Evolutionary conservation across 192 early-diverging fungal species (phyloP), one percentile per base, ranked within the genome.

Genomic region (Coemansia sp.): DNA sequence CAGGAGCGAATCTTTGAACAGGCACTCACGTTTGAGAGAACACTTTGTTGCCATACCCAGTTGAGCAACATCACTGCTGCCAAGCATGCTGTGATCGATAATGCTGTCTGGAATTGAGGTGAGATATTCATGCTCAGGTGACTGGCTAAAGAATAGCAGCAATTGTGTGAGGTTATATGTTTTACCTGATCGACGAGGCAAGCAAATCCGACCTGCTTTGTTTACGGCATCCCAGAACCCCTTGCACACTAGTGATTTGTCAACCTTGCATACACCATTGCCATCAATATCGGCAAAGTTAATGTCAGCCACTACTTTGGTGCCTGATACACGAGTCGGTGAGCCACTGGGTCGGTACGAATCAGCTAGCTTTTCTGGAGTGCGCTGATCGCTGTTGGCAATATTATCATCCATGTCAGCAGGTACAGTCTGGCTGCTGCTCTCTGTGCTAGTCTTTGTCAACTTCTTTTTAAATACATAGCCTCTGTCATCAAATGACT

Each of bases 151-250:
- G 60, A 73, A 79, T 19, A 79, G 28, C 48, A 72, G 48, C n/a
- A 79, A 57, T 49, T 73, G 70, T 0, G 71, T 79, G 57, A 79
- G 53, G 44, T 79, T 79, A 52, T 79, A 79, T 0, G 76, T 79
- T 50, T 79, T 79, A 3, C 76, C 67, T 3, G 71, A 79, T 17
- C 67, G 69, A 8, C 71, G 64, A 0, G 76, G 76, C 20, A 79
- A 31, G 20, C 76, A 73, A 5, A 79, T 64, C 10, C 71, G 66
- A 10, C 60, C 71, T 19, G 71, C 76, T 3, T 73, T 20, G 1
- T 51, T 57, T 17, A 73, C 57, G 0, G 56, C 17, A 0, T 73
- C 76, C 76, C 76, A 79, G 48, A 79, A 79, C 0, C 76, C 76
- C 19, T 70, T 79, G 48, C 76, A 79, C 8, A 73, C 64, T 2